A percentile compares a stretch with the other conserved stretches of the same genome.
These are phyloP conservation scores for Phytophthora podocarpi DNA, from an alignment of 352 stramenopile genomes.

Conservation along the genomic window DNA sequence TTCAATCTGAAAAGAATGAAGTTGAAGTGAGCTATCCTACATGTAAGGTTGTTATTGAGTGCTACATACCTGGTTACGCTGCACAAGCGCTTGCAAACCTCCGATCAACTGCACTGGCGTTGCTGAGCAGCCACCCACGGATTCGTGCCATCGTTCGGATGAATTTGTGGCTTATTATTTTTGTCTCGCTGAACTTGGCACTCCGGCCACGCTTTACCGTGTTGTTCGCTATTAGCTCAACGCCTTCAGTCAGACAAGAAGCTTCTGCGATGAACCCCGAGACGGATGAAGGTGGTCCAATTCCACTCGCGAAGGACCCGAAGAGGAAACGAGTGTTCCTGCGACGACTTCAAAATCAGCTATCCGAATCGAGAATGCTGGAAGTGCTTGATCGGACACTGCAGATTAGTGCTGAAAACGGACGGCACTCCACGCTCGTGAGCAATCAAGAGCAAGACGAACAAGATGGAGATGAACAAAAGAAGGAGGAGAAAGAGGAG, in stretches of 20 bases:
- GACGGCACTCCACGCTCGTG: neutral
- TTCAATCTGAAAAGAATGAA: neutral
- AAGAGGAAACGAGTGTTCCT: constrained; percentile 43
- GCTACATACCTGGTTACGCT: constrained; percentile 44
- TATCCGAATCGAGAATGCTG: constrained; percentile 74
- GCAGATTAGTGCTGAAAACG: constrained; percentile 9
- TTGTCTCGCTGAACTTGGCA: constrained; percentile 5
- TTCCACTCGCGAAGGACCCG: neutral
- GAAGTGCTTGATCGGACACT: constrained; percentile 65
- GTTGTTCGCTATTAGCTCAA: too few species aligned
- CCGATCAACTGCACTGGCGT: constrained; percentile 35
- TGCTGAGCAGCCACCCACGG: constrained; percentile 32
- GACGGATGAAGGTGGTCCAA: constrained; percentile 1
- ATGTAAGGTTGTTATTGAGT: too few species aligned
- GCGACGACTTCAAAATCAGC: constrained; percentile 59
- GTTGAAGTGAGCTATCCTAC: constrained; percentile 11
- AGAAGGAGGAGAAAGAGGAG: constrained; percentile 57
- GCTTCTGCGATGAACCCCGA: constrained; percentile 40
- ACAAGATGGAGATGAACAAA: constrained; percentile 24
- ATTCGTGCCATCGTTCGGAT: constrained; percentile 33
- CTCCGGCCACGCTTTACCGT: neutral
- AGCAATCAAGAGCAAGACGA: constrained; percentile 38
- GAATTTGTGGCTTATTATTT: constrained; percentile 14
- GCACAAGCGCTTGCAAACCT: constrained; percentile 45
- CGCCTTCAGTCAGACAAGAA: too few species aligned